phyloP scores from a whole-genome alignment of 257 asterid species.

The Rubia yunnanensis region DNA sequence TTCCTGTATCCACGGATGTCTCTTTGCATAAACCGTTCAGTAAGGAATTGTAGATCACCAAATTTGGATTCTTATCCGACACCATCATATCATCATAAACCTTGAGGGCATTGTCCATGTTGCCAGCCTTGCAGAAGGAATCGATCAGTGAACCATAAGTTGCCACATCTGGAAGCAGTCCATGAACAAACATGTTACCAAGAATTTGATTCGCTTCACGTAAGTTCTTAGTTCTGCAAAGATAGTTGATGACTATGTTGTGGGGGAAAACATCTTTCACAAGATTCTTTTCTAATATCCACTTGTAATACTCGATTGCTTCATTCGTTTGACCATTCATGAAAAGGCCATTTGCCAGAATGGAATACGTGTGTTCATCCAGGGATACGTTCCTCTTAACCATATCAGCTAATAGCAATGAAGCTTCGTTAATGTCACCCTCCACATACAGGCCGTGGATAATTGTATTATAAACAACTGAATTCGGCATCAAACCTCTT shows the following conservation, averaged over 20 bases:
- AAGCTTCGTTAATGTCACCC: conserved; percentile 56
- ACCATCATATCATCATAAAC: conserved; percentile 44
- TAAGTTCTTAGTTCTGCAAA: conserved; percentile 35
- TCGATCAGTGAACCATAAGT: conserved; percentile 65
- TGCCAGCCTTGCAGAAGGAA: conserved; percentile 44
- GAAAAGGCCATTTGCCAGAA: conserved; percentile 50
- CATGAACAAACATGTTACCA: conserved; percentile 64
- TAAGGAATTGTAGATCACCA: conserved; percentile 57
- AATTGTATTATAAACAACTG: conserved; percentile 56
- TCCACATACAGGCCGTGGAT: conserved; percentile 57
- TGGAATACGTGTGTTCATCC: conserved; percentile 52
- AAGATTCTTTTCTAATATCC: conserved; percentile 31
- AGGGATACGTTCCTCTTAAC: conserved; percentile 37
- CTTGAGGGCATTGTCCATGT: conserved; percentile 30
- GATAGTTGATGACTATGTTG: conserved; percentile 53
- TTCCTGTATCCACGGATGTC: conserved; percentile 28
- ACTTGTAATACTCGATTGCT: conserved; percentile 39
- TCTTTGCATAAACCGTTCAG: conserved; percentile 60
- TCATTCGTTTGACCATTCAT: conserved; percentile 36
- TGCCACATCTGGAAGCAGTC: conserved; percentile 55
- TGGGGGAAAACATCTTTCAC: conserved; percentile 40
- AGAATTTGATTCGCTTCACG: conserved; percentile 47
- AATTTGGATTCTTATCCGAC: conserved; percentile 37
- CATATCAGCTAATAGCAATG: conserved; percentile 50
- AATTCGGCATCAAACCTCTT: conserved; percentile 43